Evolutionary conservation across 768 basidiomycete genomes (phyloP).

Genomic region (Pulveroboletus frians): DNA sequence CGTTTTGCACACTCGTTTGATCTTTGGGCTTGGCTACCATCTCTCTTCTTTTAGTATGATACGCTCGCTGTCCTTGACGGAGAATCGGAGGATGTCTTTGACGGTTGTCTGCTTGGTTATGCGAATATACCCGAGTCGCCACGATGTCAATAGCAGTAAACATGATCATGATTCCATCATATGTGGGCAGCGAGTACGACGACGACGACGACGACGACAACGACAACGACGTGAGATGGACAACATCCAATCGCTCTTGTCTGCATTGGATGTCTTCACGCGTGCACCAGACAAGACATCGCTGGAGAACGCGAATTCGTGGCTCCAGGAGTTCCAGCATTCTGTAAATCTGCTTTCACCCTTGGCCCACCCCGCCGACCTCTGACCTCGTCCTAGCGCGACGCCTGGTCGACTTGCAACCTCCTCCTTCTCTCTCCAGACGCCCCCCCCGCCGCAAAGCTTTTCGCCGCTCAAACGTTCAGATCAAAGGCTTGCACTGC

Average conservation of each 20-base stretch:
- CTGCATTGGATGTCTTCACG: slow-evolving; percentile 75
- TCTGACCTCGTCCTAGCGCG: slow-evolving; percentile 80
- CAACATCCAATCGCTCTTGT: slow-evolving; percentile 65
- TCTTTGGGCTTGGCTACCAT: slow-evolving; percentile 45
- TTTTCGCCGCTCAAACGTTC: slow-evolving; percentile 97
- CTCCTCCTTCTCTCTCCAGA: slow-evolving; percentile 79
- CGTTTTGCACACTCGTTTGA: slow-evolving; percentile 56
- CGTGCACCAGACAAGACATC: slow-evolving; percentile 78
- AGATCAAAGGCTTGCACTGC: slow-evolving; percentile 72
- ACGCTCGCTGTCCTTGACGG: slow-evolving; percentile 37
- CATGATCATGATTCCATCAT: slow-evolving; percentile 21
- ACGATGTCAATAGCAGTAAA: slow-evolving; percentile 31
- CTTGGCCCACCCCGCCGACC: slow-evolving; percentile 51
- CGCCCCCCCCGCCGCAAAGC: slow-evolving; percentile 70
- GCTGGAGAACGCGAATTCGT: slow-evolving; percentile 83
- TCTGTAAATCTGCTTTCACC: slow-evolving; percentile 87
- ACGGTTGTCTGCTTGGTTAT: slow-evolving; percentile 5
- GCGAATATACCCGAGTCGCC: slow-evolving; percentile 36
- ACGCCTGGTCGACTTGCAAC: slow-evolving; percentile 96
- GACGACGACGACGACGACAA: slow-evolving; percentile 16
- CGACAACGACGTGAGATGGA: slow-evolving; percentile 42
- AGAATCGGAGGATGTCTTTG: slow-evolving; percentile 21
- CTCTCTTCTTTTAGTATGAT: slow-evolving; percentile 45
- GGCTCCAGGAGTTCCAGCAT: slow-evolving; percentile 99
- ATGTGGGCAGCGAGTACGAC: not conserved